Base-by-base conservation (phyloP, 495 filamentous ascomycete species). In the Penicillium arizonense region DNA sequence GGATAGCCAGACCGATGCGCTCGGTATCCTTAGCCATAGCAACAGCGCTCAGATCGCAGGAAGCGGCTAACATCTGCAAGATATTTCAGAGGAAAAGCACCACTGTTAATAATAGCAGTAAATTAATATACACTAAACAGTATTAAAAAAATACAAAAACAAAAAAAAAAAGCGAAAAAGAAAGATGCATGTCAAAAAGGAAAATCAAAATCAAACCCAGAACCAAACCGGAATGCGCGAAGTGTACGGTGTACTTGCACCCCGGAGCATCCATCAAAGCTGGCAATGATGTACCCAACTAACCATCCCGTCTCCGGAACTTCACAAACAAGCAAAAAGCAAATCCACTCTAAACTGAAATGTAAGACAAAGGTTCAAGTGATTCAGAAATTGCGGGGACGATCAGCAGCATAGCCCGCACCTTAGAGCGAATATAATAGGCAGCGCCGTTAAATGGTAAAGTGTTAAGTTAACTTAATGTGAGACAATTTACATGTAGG, bases 1-100 rank as follows among this genome's bases (percentile, higher is more conserved):
- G 58, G 37, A 70, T 68, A 8, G 67, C 69, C 55, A 70, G 67
- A 5, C 68, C 70, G n/a, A 71, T 67, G 5, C 69, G 68, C 41
- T 71, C 69, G 16, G 69, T 66, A 33, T 72, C 69, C 8, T 64
- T 58, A 4, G 65, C 55, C 62, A 68, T 68, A 10, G 61, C 55
- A 13, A 64, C 53, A 4, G 64, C 18, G 67, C 67, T 67, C 67
- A 72, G 38, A 62, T 61, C 66, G 68, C 68, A 3, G 62, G 21
- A 71, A 46, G 9, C 65, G 68, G 33, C 61, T 67, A 42, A 18
- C 18, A 18, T 18, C 18, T 18, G 18, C 18, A 18, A 18, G 18
- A 18, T 18, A 1, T 18, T 18, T 18, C 1, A 18, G 18, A 1
- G 18, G 18, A 18, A 18, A 18, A 18, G 18, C 1, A 65, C 63